These are phyloP conservation scores for Phyllostachys edulis DNA, from an alignment of 176 grass and related monocot genomes.

Conservation along the genomic window DNA sequence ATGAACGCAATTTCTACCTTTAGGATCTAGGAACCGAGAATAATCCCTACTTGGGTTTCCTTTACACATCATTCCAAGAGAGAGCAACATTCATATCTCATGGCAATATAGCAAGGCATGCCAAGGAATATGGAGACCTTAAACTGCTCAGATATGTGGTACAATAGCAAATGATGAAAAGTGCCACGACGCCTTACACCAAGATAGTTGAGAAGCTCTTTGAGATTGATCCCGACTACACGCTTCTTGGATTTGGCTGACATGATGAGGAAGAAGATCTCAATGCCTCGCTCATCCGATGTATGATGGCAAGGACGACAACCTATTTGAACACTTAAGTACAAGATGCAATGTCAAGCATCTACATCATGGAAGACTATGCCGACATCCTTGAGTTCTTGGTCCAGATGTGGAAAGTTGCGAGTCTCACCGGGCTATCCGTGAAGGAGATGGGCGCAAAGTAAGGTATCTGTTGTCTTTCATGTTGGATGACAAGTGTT, in stretches of 20 bases:
- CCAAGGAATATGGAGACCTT: constrained; percentile 64
- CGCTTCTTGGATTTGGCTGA: constrained; percentile 57
- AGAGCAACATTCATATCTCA: constrained; percentile 80
- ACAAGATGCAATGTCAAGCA: constrained; percentile 33
- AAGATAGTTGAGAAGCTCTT: constrained; percentile 77
- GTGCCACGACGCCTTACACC: constrained; percentile 71
- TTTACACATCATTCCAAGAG: constrained; percentile 85
- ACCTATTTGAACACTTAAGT: constrained; percentile 64
- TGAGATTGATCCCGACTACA: constrained; percentile 67
- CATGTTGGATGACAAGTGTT: constrained; percentile 34
- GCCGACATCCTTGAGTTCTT: constrained; percentile 76
- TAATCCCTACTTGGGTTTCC: constrained; percentile 69
- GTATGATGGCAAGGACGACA: constrained; percentile 54
- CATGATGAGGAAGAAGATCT: constrained; percentile 79
- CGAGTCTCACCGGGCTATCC: constrained; percentile 40
- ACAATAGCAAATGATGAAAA: constrained; percentile 76
- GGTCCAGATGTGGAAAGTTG: constrained; percentile 63
- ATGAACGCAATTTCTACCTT: not conserved
- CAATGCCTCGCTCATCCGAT: constrained; percentile 75
- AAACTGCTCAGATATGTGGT: constrained; percentile 78
- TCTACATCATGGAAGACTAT: constrained; percentile 68
- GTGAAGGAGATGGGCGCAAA: constrained; percentile 48
- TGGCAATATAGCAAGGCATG: constrained; percentile 67
- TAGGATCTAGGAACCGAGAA: constrained; percentile 59
- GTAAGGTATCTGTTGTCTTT: constrained; percentile 30